These are phyloP conservation scores for Linum tenue DNA, from an alignment of 345 rosid species.

Conservation along the genomic window DNA sequence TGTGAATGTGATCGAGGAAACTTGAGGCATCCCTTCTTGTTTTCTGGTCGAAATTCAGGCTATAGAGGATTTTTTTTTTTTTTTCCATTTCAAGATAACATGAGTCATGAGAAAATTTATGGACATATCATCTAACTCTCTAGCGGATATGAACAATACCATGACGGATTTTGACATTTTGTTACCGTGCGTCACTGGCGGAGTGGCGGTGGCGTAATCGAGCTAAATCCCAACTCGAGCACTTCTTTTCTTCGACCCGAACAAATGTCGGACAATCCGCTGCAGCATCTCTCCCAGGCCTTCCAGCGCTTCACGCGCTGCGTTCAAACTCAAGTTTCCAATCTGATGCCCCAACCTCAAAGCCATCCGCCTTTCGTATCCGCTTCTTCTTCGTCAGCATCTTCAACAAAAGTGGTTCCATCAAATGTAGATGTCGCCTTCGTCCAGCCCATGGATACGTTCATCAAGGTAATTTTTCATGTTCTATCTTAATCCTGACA, in stretches of 20 bases:
- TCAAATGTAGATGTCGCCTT: not conserved
- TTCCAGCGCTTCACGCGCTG: not conserved
- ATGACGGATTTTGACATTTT: no score
- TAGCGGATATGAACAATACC: no score
- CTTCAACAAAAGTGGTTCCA: not conserved
- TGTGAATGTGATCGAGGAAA: no score
- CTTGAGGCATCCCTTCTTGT: no score
- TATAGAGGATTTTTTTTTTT: no score
- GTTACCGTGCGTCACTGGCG: no score
- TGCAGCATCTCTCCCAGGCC: not conserved
- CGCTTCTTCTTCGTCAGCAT: not conserved
- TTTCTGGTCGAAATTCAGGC: no score
- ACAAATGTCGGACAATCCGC: not conserved
- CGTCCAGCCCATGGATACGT: not conserved
- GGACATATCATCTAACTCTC: no score
- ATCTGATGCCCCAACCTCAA: not conserved
- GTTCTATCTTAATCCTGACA: not conserved
- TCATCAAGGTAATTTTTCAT: not conserved
- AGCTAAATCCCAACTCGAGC: not conserved
- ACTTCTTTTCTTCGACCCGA: not conserved
- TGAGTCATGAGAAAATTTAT: no score
- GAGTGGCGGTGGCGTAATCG: not conserved
- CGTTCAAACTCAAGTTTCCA: constrained; percentile 7
- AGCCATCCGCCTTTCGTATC: not conserved
- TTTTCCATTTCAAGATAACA: no score